Conservation (phyloP, 257 asterid genomes). For the Handroanthus guayacan region DNA sequence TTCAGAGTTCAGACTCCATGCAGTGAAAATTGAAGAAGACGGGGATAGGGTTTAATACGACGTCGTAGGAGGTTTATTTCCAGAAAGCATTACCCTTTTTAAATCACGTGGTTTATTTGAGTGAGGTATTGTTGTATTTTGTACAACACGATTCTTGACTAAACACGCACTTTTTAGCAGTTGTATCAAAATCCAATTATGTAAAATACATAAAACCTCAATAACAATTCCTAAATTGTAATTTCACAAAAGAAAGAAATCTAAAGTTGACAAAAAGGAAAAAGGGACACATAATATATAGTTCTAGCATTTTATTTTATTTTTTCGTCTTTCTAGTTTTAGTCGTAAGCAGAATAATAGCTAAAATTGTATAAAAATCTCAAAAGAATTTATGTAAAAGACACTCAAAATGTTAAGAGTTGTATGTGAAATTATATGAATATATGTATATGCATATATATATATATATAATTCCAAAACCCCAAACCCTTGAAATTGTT, state of each 20-base stretch:
- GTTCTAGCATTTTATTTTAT: too few relatives aligned
- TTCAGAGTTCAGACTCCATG: conserved; percentile 28
- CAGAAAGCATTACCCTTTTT: neutral
- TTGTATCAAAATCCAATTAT: neutral
- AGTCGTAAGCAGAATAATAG: too few relatives aligned
- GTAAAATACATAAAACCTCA: too few relatives aligned
- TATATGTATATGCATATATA: too few relatives aligned
- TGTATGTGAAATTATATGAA: too few relatives aligned
- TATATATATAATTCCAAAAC: too few relatives aligned
- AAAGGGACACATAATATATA: neutral
- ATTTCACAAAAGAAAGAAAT: neutral
- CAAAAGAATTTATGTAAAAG: too few relatives aligned
- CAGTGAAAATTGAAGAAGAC: conserved; percentile 40
- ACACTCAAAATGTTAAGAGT: too few relatives aligned
- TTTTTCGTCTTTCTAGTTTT: too few relatives aligned
- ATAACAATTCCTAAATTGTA: too few relatives aligned
- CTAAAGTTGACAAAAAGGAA: neutral
- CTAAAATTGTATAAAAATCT: too few relatives aligned
- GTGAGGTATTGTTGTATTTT: neutral
- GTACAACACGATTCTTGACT: neutral
- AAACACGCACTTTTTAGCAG: neutral
- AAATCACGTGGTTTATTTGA: neutral
- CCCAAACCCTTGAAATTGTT: too few relatives aligned
- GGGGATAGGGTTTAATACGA: conserved; percentile 53
- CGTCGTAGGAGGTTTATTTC: conserved; percentile 34